Conservation (phyloP, 495 filamentous ascomycete species). For the Penicillium herquei region DNA sequence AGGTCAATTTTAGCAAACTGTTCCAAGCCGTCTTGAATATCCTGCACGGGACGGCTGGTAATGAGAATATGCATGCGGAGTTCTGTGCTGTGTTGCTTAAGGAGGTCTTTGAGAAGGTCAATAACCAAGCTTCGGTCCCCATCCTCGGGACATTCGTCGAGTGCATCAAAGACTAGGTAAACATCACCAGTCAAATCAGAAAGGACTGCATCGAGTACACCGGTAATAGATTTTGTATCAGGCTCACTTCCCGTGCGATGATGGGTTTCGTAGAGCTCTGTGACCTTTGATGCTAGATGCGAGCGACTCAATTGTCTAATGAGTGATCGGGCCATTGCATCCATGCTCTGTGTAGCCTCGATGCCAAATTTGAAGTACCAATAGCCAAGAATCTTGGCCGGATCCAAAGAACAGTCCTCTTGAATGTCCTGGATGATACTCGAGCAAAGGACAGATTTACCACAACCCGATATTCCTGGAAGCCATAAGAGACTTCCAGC, state of each 20-base stretch:
- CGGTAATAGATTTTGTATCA: background rate
- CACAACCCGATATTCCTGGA: slow-evolving; percentile 2
- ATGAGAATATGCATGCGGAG: slow-evolving; percentile 18
- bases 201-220: slow-evolving; percentile 1
- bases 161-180: slow-evolving; percentile 18
- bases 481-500: slow-evolving; percentile 2
- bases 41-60: slow-evolving; percentile 13
- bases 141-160: slow-evolving; percentile 17
- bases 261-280: slow-evolving; percentile 4
- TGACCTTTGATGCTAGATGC: background rate
- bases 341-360: slow-evolving; percentile 7
- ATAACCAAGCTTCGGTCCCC: slow-evolving; percentile 4
- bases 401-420: background rate
- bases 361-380: slow-evolving; percentile 21
- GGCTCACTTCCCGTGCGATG: background rate
- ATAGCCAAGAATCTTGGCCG: slow-evolving; percentile 7
- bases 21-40: background rate
- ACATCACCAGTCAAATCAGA: background rate
- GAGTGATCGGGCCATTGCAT: slow-evolving; percentile 10
- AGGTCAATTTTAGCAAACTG: background rate
- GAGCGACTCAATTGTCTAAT: slow-evolving; percentile 11
- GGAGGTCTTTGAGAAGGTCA: background rate
- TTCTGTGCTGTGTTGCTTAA: background rate
- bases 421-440: slow-evolving; percentile 16
- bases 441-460: slow-evolving; percentile 12